phyloP scores from a whole-genome alignment of 371 early-diverging fungal genomes.

The Mucor racemosus region DNA sequence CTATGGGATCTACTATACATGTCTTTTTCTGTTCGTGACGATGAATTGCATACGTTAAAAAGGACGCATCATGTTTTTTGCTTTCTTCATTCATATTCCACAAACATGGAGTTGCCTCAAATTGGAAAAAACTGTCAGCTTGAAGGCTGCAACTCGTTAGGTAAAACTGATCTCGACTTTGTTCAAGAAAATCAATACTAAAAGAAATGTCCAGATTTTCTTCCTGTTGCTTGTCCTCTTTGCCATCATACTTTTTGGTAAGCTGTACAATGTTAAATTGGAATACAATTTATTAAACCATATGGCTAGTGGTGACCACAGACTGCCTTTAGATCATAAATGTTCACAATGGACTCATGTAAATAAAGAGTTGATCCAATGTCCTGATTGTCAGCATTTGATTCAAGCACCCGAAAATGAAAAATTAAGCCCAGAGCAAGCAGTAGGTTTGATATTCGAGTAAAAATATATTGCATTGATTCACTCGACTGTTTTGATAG shows the following conservation, averaged over 20 bases:
- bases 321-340: conserved; percentile 32
- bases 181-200: neutral
- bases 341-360: conserved; percentile 22
- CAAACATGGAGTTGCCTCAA: conserved; percentile 42
- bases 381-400: conserved; percentile 25
- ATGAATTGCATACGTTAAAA: neutral
- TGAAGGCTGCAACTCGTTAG: conserved; percentile 29
- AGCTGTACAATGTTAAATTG: neutral
- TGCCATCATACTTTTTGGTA: conserved; percentile 34
- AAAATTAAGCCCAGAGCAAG: conserved; percentile 5
- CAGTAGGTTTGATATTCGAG: conserved; percentile 15
- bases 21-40: neutral
- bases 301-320: conserved; percentile 35
- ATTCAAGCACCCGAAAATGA: conserved; percentile 12
- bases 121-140: conserved; percentile 39
- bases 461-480: no score
- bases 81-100: conserved; percentile 1
- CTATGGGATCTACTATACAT: neutral
- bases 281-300: neutral
- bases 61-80: neutral
- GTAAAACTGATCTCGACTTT: conserved; percentile 7
- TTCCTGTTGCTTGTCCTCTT: conserved; percentile 40
- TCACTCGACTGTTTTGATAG: conserved; percentile 2
- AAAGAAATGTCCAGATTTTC: conserved; percentile 28
- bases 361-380: conserved; percentile 24